Conservation (phyloP, 1,139 yeast species). For the Citeromyces siamensis region DNA sequence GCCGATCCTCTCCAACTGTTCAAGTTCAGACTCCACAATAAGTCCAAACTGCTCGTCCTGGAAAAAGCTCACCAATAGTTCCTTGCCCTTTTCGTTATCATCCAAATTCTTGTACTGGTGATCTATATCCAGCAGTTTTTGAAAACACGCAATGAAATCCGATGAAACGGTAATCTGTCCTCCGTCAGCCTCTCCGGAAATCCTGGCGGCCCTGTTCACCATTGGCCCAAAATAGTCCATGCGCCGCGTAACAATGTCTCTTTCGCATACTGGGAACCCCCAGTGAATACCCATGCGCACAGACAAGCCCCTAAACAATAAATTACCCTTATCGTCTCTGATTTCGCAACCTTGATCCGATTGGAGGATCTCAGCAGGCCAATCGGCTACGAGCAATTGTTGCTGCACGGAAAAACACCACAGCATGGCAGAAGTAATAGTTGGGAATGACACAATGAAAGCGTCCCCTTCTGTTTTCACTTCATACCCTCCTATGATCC, state of each 20-base stretch:
- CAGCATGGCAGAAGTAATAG: constrained; percentile 77
- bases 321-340: constrained; percentile 48
- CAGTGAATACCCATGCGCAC: constrained; percentile 98
- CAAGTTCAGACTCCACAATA: constrained; percentile 53
- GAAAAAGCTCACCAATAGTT: not conserved
- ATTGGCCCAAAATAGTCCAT: constrained; percentile 99
- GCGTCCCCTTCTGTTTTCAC: constrained; percentile 99
- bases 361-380: constrained; percentile 91
- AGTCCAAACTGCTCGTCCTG: constrained; percentile 9
- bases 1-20: constrained; percentile 56
- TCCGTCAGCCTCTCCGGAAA: constrained; percentile 92
- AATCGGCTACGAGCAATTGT: constrained; percentile 69
- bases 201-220: constrained; percentile 92
- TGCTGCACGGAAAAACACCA: constrained; percentile 96
- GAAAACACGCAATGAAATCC: constrained; percentile 68
- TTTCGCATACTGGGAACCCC: constrained; percentile 96
- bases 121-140: constrained; percentile 42
- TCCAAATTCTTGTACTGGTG: constrained; percentile 25
- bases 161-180: constrained; percentile 89
- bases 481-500: constrained; percentile 94
- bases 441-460: constrained; percentile 95
- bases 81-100: constrained; percentile 4
- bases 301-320: constrained; percentile 76
- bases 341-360: constrained; percentile 80
- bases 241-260: constrained; percentile 87